A percentile compares a stretch with the other conserved stretches of the same genome.
Conservation (phyloP, 805 yeast genomes). For the Lachancea kluyveri region DNA sequence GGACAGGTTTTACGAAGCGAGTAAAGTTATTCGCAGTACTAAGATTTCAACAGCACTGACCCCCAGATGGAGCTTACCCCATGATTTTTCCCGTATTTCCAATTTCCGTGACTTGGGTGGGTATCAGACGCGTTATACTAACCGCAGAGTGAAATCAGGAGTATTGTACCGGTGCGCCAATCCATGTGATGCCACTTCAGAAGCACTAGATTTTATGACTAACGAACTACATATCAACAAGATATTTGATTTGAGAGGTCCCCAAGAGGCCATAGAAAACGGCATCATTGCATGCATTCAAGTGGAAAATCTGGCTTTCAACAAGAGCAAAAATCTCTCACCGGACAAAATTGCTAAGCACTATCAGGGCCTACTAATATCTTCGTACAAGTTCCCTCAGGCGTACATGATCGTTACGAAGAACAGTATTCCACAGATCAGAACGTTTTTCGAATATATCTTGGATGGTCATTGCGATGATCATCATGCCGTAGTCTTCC, state of each 20-base stretch:
- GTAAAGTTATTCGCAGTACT: conserved; percentile 8
- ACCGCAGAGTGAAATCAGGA: conserved; percentile 44
- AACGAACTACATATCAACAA: conserved; percentile 34
- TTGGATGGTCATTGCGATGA: conserved; percentile 37
- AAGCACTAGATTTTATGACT: conserved; percentile 40
- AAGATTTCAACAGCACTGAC: conserved; percentile 13
- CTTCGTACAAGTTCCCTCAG: conserved; percentile 55
- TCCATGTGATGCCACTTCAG: conserved; percentile 43
- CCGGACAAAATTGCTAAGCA: conserved; percentile 59
- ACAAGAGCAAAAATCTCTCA: conserved; percentile 45
- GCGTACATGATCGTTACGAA: conserved; percentile 56
- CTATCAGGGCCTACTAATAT: conserved; percentile 46
- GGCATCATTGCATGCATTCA: conserved; percentile 30
- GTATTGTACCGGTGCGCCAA: conserved; percentile 59
- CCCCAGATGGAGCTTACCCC: conserved; percentile 22
- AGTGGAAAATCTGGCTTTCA: conserved; percentile 55
- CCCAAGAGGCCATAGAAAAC: conserved; percentile 43
- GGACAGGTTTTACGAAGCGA: conserved; percentile 40
- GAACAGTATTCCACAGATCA: conserved; percentile 43
- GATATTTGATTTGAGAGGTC: conserved; percentile 64
- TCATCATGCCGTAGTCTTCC: conserved; percentile 53
- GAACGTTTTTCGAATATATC: conserved; percentile 46
- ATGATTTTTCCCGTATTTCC: conserved; percentile 32
- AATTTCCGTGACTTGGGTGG: conserved; percentile 84
- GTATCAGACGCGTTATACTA: conserved; percentile 38